These are phyloP conservation scores for Alternaria triticina DNA, from an alignment of 2,329 filamentous ascomycete species.

Conservation along the genomic window DNA sequence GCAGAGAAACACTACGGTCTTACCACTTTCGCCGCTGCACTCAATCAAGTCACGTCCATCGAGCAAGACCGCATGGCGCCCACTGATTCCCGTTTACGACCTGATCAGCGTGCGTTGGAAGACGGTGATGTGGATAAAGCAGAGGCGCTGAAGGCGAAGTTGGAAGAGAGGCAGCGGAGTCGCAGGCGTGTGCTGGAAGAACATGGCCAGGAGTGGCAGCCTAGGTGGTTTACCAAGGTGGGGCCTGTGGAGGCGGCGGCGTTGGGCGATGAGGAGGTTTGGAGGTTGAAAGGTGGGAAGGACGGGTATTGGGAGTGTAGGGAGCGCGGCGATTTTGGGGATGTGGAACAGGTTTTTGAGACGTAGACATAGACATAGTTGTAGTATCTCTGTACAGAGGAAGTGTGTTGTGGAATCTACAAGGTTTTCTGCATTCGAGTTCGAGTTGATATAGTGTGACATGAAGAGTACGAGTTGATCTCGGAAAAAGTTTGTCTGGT, in stretches of 20 bases:
- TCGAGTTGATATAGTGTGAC: background rate
- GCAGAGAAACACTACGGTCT: constrained; percentile 83
- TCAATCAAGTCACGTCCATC: constrained; percentile 86
- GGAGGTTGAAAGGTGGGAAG: constrained; percentile 75
- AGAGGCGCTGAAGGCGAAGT: constrained; percentile 78
- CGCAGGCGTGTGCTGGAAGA: constrained; percentile 79
- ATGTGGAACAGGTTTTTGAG: constrained; percentile 63
- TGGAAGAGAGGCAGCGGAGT: constrained; percentile 85
- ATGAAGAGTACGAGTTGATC: background rate
- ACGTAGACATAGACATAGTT: background rate
- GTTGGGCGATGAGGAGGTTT: constrained; percentile 55
- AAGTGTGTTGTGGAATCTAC: background rate
- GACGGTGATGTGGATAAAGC: constrained; percentile 81
- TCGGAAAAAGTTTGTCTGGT: background rate
- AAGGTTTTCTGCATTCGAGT: background rate
- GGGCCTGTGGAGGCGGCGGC: constrained; percentile 37
- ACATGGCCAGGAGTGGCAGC: constrained; percentile 72
- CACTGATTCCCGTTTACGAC: constrained; percentile 83
- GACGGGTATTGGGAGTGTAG: constrained; percentile 95
- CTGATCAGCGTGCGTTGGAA: constrained; percentile 87
- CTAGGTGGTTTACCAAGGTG: constrained; percentile 84
- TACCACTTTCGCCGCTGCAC: constrained; percentile 80
- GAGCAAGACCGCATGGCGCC: constrained; percentile 77
- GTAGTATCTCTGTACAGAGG: too few species aligned
- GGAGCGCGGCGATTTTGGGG: constrained; percentile 69